Evolutionary conservation across 345 rosid species (phyloP).

Genomic region (Xanthoceras sorbifolium): DNA sequence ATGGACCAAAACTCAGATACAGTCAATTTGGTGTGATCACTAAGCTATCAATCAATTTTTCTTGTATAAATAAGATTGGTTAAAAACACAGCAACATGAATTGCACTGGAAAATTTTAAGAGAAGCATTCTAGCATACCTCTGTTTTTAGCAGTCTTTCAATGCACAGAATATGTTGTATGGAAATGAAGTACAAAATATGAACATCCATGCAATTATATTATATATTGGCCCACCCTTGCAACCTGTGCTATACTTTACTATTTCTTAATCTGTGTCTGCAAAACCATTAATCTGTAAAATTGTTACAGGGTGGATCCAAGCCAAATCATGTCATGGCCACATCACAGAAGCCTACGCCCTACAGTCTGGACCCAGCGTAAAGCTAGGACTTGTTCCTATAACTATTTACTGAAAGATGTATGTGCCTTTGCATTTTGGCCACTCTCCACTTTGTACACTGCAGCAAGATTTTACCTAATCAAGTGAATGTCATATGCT

Average conservation of each 20-base stretch:
- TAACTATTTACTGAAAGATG: no score
- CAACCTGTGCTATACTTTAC: neutral
- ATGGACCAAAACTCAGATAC: neutral
- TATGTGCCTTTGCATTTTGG: no score
- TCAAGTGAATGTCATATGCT: neutral
- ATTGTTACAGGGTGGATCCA: neutral
- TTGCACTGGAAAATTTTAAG: neutral
- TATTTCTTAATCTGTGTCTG: no score
- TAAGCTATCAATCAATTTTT: neutral
- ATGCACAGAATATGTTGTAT: no score
- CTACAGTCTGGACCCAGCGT: neutral
- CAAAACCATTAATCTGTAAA: no score
- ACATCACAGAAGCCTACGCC: neutral
- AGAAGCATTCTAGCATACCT: no score
- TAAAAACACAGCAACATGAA: neutral
- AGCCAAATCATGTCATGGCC: no score
- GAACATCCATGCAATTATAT: neutral
- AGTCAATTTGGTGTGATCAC: neutral
- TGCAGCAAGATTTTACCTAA: no score
- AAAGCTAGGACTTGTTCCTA: no score
- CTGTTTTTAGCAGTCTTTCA: no score
- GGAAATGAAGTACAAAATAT: neutral
- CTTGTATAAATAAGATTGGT: no score
- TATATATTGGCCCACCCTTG: neutral
- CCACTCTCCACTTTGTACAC: no score